Evolutionary conservation across 106 monocot species (phyloP), one percentile per base, ranked within the genome.

Genomic region (Dendrobium officinale): DNA sequence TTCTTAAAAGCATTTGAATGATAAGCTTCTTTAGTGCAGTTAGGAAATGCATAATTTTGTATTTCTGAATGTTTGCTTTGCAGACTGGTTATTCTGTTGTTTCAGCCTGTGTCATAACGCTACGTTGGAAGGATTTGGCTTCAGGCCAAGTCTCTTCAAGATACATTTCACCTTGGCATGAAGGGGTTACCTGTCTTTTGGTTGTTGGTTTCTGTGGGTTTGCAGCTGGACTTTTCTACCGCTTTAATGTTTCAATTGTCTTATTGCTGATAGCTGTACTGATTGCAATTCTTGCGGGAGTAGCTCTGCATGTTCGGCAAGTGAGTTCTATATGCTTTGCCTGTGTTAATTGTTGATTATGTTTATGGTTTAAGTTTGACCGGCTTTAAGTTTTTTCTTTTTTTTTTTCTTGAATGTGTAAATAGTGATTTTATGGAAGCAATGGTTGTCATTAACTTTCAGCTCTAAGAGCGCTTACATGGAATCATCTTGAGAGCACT

Each of bases 71-170:
- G 47, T 79, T 82, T 66, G 31, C 26, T 80, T 75, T 45, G 18
- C 86, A 98, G 98, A 98, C 98, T 75, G 98, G 95, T 15, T 98
- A 98, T 88, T 98, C 98, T 74, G 98, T 98, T 87, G 98, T 98
- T 78, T 90, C 95, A 31, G 98, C 92, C 48, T 95, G 98, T 91
- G 89, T 99, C 27, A 79, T 99, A 82, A 84, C 89, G 47, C 85
- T 95, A 17, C 89, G 95, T 9, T 95, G 95, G 95, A 99, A 89
- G 74, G 97, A 92, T 68, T 83, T 87, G 41, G 18, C 79, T 42
- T 19, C 78, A 26, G 77, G 79, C 76, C 83, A 83, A 82, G 45
- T 56, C 78, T 87, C 85, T 76, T 37, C 58, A 40, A 87, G 77
- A 15, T 67, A 73, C 41, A 45, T 92, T 77, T 91, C 92, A 61